phyloP scores from a whole-genome alignment of 345 rosid species.

The Eucalyptus sp. region DNA sequence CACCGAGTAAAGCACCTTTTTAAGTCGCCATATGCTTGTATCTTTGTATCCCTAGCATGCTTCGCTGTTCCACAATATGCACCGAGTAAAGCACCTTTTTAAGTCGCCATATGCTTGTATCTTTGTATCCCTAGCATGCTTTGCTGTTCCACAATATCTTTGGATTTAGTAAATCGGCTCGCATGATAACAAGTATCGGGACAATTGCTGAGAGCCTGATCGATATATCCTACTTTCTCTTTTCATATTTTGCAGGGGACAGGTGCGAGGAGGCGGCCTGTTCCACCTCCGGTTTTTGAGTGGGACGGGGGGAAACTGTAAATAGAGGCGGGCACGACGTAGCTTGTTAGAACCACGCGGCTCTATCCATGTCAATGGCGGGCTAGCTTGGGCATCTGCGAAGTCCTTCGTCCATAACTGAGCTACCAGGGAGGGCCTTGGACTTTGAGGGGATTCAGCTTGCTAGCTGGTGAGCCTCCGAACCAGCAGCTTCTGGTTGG shows the following conservation, averaged over 20 bases:
- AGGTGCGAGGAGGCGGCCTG: not conserved
- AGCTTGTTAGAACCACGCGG: not conserved
- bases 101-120: not conserved
- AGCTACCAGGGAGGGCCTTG: not conserved
- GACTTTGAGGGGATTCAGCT: not conserved
- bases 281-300: fast-evolving
- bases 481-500: not conserved
- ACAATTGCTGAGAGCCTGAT: not conserved
- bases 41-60: fast-evolving
- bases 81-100: not conserved
- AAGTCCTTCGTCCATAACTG: not conserved
- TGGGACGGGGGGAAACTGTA: not conserved
- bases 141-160: fast-evolving
- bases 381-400: not conserved
- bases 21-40: not conserved
- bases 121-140: not conserved
- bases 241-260: not conserved
- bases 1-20: not conserved
- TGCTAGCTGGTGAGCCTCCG: not conserved
- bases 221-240: not conserved
- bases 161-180: not conserved
- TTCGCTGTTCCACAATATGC: fast-evolving
- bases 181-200: fast-evolving
- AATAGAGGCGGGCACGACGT: not conserved
- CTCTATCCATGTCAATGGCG: not conserved